phyloP scores from a whole-genome alignment of 2,329 filamentous ascomycete genomes.

The Calonectria montana region DNA sequence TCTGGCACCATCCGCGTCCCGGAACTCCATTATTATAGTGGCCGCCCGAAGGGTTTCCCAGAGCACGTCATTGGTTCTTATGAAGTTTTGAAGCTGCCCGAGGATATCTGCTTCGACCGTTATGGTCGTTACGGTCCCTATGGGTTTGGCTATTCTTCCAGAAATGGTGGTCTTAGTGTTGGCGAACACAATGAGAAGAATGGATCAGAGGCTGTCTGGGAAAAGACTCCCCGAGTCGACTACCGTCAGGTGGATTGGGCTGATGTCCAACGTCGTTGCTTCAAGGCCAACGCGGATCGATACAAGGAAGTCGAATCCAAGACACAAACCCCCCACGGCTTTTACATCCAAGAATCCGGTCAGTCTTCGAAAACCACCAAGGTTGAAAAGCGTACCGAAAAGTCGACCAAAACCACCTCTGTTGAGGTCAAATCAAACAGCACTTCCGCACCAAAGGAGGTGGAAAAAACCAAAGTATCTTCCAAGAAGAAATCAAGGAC shows the following conservation, averaged over 20 bases:
- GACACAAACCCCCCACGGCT: slow-evolving; percentile 58
- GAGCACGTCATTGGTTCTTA: slow-evolving; percentile 90
- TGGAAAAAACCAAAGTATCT: background rate
- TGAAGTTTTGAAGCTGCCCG: slow-evolving; percentile 78
- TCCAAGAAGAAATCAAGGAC: slow-evolving; percentile 57
- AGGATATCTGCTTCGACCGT: slow-evolving; percentile 93
- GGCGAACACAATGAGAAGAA: slow-evolving; percentile 87
- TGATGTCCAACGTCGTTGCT: slow-evolving; percentile 79
- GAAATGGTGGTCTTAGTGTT: slow-evolving; percentile 84
- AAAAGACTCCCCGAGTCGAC: slow-evolving; percentile 76
- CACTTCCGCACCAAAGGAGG: slow-evolving; percentile 15
- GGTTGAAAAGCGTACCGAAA: slow-evolving; percentile 24
- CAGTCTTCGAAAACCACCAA: slow-evolving; percentile 18
- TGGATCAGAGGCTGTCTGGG: slow-evolving; percentile 84
- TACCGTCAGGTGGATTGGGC: slow-evolving; percentile 84
- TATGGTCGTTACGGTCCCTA: slow-evolving; percentile 91
- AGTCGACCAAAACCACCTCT: slow-evolving; percentile 29
- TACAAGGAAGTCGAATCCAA: slow-evolving; percentile 66
- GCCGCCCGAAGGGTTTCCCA: slow-evolving; percentile 86
- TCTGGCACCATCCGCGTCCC: slow-evolving; percentile 75
- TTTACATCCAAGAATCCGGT: slow-evolving; percentile 58
- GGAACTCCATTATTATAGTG: slow-evolving; percentile 77
- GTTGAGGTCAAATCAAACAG: slow-evolving; percentile 7
- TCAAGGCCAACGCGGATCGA: slow-evolving; percentile 74
- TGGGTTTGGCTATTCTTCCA: slow-evolving; percentile 85